These are phyloP conservation scores for Pyrenophora graminea DNA, from an alignment of 2,329 filamentous ascomycete genomes.

Conservation along the genomic window DNA sequence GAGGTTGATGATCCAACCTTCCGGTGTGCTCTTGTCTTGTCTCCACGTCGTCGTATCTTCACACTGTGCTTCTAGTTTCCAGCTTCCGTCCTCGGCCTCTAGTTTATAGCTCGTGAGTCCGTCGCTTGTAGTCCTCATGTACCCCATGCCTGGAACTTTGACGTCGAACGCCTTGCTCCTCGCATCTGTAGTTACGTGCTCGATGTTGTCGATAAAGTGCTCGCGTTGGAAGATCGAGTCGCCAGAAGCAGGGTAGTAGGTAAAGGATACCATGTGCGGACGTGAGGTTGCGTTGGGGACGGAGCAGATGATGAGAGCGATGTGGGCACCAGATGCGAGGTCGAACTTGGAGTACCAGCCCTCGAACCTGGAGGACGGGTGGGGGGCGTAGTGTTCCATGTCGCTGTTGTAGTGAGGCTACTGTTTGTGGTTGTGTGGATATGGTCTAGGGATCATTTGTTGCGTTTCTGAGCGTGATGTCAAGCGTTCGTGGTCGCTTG, in stretches of 20 bases:
- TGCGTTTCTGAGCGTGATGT: background rate
- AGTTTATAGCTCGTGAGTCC: constrained; percentile 46
- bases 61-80: constrained; percentile 49
- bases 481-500: background rate
- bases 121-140: constrained; percentile 43
- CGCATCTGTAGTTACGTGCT: constrained; percentile 35
- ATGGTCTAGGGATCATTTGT: background rate
- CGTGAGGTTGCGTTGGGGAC: constrained; percentile 48
- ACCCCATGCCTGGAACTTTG: constrained; percentile 47
- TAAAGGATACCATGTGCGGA: constrained; percentile 55
- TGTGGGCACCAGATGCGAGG: constrained; percentile 51
- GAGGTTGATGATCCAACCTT: constrained; percentile 51
- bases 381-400: constrained; percentile 53
- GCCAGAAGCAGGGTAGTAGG: constrained; percentile 50
- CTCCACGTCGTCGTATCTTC: constrained; percentile 48
- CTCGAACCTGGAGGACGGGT: constrained; percentile 51
- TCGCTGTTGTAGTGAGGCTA: background rate
- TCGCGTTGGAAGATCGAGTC: constrained; percentile 48
- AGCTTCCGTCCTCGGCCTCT: constrained; percentile 31
- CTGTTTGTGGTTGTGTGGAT: background rate
- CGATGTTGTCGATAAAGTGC: constrained; percentile 49
- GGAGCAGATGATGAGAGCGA: constrained; percentile 54
- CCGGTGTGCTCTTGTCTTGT: constrained; percentile 46
- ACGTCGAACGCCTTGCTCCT: constrained; percentile 48
- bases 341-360: constrained; percentile 58